Conservation (phyloP, 306 rosid genomes). For the Myrica gale region DNA sequence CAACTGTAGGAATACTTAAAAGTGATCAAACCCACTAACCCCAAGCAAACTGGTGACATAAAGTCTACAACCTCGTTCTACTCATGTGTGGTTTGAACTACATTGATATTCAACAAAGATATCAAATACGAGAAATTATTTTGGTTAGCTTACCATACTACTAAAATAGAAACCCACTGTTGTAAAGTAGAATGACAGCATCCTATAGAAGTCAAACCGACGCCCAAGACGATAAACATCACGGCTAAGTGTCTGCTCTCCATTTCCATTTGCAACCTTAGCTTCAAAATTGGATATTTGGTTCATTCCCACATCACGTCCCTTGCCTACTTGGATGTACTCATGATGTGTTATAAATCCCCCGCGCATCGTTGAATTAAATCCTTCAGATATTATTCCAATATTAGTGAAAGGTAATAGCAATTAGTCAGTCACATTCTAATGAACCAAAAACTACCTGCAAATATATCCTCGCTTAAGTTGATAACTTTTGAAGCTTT, state of each 20-base stretch:
- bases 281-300: constrained; percentile 97
- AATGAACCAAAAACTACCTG: constrained; percentile 57
- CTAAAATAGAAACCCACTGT: constrained; percentile 99
- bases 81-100: neutral
- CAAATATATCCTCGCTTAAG: constrained; percentile 92
- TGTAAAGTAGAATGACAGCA: constrained; percentile 96
- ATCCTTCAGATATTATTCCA: constrained; percentile 45
- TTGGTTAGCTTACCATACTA: constrained; percentile 61
- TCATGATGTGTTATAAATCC: constrained; percentile 93
- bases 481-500: constrained; percentile 88
- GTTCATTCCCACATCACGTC: constrained; percentile 97
- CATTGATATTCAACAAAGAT: neutral
- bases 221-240: constrained; percentile 97
- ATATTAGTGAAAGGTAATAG: constrained; percentile 28
- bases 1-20: too few relatives aligned
- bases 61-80: too few relatives aligned
- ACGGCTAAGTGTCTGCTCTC: constrained; percentile 96
- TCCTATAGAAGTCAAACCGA: constrained; percentile 89
- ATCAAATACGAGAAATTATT: neutral
- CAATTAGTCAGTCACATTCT: constrained; percentile 19
- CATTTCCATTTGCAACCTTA: constrained; percentile 98
- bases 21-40: too few relatives aligned
- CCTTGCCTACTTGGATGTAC: constrained; percentile 98
- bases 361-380: constrained; percentile 81
- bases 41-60: too few relatives aligned